Conservation (phyloP, 1,284 basidiomycete genomes). For the Sparassis latifolia region DNA sequence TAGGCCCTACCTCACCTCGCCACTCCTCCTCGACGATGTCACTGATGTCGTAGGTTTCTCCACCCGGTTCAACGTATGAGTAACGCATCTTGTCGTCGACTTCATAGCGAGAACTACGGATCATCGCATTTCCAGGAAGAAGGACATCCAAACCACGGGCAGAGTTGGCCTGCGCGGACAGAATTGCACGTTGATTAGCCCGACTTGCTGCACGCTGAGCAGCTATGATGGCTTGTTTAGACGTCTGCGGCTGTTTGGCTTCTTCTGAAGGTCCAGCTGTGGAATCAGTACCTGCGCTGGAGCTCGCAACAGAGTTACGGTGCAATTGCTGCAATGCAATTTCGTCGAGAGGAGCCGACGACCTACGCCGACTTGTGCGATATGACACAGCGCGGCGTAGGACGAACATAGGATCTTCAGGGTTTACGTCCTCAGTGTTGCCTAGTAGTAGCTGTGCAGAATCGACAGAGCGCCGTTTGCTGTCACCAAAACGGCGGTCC, state of each 20-base stretch:
- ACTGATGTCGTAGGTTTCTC: slow-evolving; percentile 85
- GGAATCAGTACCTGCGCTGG: slow-evolving; percentile 38
- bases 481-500: slow-evolving; percentile 53
- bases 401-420: slow-evolving; percentile 85
- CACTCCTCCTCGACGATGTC: slow-evolving; percentile 88
- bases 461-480: slow-evolving; percentile 86
- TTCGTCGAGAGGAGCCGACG: slow-evolving; percentile 71
- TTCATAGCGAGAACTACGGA: slow-evolving; percentile 78
- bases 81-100: slow-evolving; percentile 75
- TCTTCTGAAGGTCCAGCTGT: slow-evolving; percentile 30
- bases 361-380: slow-evolving; percentile 57
- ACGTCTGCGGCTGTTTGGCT: slow-evolving; percentile 38
- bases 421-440: slow-evolving; percentile 65
- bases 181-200: slow-evolving; percentile 81
- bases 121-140: slow-evolving; percentile 74
- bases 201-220: slow-evolving; percentile 81
- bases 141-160: slow-evolving; percentile 84
- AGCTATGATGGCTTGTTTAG: slow-evolving; percentile 86
- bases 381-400: slow-evolving; percentile 75
- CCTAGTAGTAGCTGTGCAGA: slow-evolving; percentile 67
- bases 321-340: slow-evolving; percentile 65
- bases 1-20: slow-evolving; percentile 35
- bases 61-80: slow-evolving; percentile 84
- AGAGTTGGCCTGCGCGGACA: slow-evolving; percentile 79
- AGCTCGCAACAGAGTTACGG: slow-evolving; percentile 54